Evolutionary conservation across 108 stramenopile species (phyloP), one percentile per base, ranked within the genome.

Genomic region (Fistulifera pelliculosa): DNA sequence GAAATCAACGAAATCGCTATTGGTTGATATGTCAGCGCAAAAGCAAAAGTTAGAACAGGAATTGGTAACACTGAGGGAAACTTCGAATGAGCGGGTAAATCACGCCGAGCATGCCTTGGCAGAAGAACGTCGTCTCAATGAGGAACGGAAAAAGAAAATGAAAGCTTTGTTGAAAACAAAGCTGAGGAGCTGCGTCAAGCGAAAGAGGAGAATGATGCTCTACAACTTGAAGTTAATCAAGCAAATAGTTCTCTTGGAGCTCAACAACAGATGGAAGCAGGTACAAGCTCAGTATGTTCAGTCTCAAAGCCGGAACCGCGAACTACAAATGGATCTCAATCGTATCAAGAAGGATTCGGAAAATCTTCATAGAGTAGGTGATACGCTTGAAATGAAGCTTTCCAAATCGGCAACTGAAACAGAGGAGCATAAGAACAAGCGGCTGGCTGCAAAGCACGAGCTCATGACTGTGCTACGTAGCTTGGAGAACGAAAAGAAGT

Each of bases 71-170:
- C 52, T 23, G 8, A 47, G 24, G 13, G 48, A 38, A 13, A 27
- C 38, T 5, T 62, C 39, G 0, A 21, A 39, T 18, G 38, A 56
- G 27, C 49, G 76, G 23, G 65, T 75, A 12, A 69, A 73, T 60
- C 73, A 81, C 41, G 58, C 80, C n/a, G 89, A 90, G 54, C 57
- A 58, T 1, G 68, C 80, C 0, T 69, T 90, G 4, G 41, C 55
- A 11, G 79, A 84, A 41, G 85, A 90, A 58, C 71, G 79, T 26
- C 70, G 70, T 41, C 69, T 90, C 10, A 86, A 90, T 54, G 79
- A 84, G 27, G 85, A 90, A 51, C 64, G 89, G 18, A 90, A 90
- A 51, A 66, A 67, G 54, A 86, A 86, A 66, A 90, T 90, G 89
- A 90, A 84, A 54, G 45, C 54, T 18, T 90, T 54, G 80, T 90